These are phyloP conservation scores for Termitomyces sp. DNA, from an alignment of 768 basidiomycete genomes.

Conservation along the genomic window DNA sequence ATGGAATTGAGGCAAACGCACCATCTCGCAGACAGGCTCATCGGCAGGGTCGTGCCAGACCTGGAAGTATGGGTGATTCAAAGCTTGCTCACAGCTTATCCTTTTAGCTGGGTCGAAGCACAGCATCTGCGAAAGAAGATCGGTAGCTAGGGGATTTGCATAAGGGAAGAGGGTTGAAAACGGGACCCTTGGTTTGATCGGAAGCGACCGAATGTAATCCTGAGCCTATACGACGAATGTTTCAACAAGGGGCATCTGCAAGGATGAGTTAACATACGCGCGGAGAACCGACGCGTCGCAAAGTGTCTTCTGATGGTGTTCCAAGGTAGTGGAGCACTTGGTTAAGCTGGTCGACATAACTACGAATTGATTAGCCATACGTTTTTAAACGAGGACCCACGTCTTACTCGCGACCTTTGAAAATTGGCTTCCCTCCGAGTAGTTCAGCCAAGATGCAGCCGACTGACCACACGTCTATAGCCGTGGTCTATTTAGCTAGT, in stretches of 20 bases:
- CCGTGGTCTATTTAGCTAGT: conserved; percentile 55
- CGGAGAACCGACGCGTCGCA: conserved; percentile 93
- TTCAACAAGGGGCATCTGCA: neutral
- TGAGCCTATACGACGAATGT: conserved; percentile 57
- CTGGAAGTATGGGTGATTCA: conserved; percentile 90
- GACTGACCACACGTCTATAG: conserved; percentile 95
- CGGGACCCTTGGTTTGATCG: conserved; percentile 92
- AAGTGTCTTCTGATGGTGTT: conserved; percentile 93
- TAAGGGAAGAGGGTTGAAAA: conserved; percentile 91
- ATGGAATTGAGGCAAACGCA: conserved; percentile 25
- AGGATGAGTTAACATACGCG: conserved; percentile 47
- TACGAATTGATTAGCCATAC: conserved; percentile 22
- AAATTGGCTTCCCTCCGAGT: conserved; percentile 90
- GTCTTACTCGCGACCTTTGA: conserved; percentile 93
- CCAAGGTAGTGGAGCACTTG: conserved; percentile 98
- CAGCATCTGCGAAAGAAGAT: conserved; percentile 85
- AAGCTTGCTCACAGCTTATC: conserved; percentile 92
- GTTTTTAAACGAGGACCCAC: neutral
- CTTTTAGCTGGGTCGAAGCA: conserved; percentile 96
- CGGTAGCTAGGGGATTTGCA: conserved; percentile 91
- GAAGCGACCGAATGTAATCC: conserved; percentile 96
- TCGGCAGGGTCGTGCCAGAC: conserved; percentile 99
- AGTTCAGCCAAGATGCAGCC: conserved; percentile 95
- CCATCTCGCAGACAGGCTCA: conserved; percentile 80
- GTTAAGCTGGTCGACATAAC: conserved; percentile 97